Conservation (phyloP, 768 basidiomycete genomes). For the Lactarius sanguifluus region DNA sequence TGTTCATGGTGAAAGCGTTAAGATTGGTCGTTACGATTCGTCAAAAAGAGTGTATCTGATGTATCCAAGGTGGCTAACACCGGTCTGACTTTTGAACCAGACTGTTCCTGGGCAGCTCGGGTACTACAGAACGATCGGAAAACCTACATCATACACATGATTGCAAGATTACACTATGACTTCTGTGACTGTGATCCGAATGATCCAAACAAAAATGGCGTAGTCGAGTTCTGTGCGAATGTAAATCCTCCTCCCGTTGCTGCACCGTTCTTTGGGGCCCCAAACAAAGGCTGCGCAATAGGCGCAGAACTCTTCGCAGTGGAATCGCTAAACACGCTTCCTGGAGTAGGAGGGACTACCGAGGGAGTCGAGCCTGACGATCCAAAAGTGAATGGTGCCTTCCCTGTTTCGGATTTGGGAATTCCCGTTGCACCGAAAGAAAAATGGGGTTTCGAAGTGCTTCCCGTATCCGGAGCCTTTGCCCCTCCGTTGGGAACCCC, state of each 20-base stretch:
- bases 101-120: not conserved
- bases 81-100: constrained; percentile 12
- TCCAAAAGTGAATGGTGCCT: constrained; percentile 11
- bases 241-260: constrained; percentile 1
- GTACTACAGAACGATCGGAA: not conserved
- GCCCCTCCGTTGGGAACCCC: constrained; percentile 5
- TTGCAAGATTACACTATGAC: constrained; percentile 7
- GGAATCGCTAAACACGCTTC: constrained; percentile 23
- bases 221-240: constrained; percentile 8
- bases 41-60: not conserved
- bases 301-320: constrained; percentile 11
- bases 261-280: constrained; percentile 14
- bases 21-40: not conserved
- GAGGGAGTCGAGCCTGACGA: constrained; percentile 7
- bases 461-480: constrained; percentile 1
- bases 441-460: constrained; percentile 8
- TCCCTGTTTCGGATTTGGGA: constrained; percentile 12
- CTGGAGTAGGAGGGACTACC: constrained; percentile 21
- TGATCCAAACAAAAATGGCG: constrained; percentile 18
- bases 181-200: constrained; percentile 22
- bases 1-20: not conserved
- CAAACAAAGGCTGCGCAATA: constrained; percentile 20
- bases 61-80: not conserved
- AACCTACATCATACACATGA: not conserved
- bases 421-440: constrained; percentile 5